Evolutionary conservation across 257 asterid genomes (phyloP), one percentile per base, ranked within the genome.

Genomic region (Mentha longifolia): DNA sequence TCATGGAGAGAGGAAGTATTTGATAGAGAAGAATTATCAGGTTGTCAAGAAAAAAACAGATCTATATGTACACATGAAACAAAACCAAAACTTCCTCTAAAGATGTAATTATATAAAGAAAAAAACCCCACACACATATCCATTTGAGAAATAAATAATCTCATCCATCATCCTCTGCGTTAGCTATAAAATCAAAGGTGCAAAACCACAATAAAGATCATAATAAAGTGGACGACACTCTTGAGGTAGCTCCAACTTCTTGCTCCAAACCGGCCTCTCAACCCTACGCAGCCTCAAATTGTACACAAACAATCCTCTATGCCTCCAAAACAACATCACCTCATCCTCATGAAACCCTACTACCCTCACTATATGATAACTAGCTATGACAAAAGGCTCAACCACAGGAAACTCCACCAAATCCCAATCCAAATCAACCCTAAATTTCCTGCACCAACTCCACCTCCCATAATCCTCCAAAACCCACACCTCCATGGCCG

Each of bases 241-340:
- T 15, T 19, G 11, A 59, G 14, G 0, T 39, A 20, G 10, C 54
- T 20, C 19, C 20, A 28, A 20, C 41, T 64, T 64, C 57, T 15
- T 64, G 41, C 7, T 14, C 52, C 56, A 47, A 43, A 64, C 15
- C n/a, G n/a, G n/a, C 37, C 52, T 64, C 12, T 64, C 39, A 12
- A 64, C 56, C 1, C 39, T 64, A 0, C 35, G 5, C 4, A 20
- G 13, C 2, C 8, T 14, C 13, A 64, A 43, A 64, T 43, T 8
- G 7, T 43, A 64, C 9, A 46, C 33, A 43, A 64, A 64, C 22
- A 64, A 7, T 0, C 69, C 69, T 20, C 69, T 64, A 7, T 46
- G 69, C 55, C 52, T 19, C 69, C 69, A 64, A 64, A 64, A 41
- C 69, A 62, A 3, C 25, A 64, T 19, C 56, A 64, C 37, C 69